phyloP scores from a whole-genome alignment of 257 asterid species.

The Lantana camara region DNA sequence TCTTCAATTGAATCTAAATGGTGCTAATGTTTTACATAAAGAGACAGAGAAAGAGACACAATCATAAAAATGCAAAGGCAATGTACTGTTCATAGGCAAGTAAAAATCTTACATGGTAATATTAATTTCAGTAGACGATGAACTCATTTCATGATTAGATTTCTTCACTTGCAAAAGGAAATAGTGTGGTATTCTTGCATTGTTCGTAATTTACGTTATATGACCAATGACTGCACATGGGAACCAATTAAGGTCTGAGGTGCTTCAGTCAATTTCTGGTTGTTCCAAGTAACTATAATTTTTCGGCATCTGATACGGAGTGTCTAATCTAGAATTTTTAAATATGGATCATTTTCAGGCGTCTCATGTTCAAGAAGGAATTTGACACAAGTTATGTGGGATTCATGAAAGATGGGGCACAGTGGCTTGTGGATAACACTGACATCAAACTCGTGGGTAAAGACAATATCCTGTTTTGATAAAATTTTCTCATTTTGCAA shows the following conservation, averaged over 20 bases:
- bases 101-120: neutral
- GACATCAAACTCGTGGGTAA: slow-evolving; percentile 97
- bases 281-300: neutral
- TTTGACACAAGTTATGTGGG: slow-evolving; percentile 91
- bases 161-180: neutral
- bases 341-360: slow-evolving; percentile 48
- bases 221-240: neutral
- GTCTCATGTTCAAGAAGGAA: slow-evolving; percentile 83
- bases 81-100: neutral
- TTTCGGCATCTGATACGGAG: neutral
- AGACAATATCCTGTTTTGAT: slow-evolving; percentile 12
- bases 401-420: slow-evolving; percentile 93
- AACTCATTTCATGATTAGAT: neutral
- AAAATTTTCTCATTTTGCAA: neutral
- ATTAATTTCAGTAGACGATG: neutral
- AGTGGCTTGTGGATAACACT: slow-evolving; percentile 94
- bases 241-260: neutral
- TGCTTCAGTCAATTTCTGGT: neutral
- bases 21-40: neutral
- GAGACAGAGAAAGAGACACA: too few relatives aligned
- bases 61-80: too few relatives aligned
- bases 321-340: neutral
- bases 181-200: neutral
- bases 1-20: neutral
- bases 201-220: neutral